A percentile compares a stretch with the other conserved stretches of the same genome.
These are phyloP conservation scores for Cystobasidium onofrii DNA, from an alignment of 768 basidiomycete genomes.

Conservation along the genomic window DNA sequence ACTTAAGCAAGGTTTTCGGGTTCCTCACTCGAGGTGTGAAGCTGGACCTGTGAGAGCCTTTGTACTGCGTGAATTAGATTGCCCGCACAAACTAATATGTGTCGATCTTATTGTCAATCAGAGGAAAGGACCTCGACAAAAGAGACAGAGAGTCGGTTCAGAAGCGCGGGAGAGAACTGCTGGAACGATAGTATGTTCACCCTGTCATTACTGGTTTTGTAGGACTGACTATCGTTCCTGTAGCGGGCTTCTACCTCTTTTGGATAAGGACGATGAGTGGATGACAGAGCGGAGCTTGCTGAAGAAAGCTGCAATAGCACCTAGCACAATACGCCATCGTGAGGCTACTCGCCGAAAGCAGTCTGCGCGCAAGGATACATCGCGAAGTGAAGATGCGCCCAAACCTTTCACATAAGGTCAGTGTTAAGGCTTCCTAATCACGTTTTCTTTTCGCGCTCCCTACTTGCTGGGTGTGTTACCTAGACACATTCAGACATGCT, in stretches of 20 bases:
- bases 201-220: background rate
- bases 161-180: background rate
- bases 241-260: background rate
- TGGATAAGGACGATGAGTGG: background rate
- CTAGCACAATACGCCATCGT: background rate
- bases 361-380: background rate
- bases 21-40: constrained; percentile 10
- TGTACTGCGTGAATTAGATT: too few species aligned
- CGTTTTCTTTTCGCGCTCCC: too few species aligned
- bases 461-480: too few species aligned
- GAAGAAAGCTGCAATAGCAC: background rate
- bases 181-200: background rate
- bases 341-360: background rate
- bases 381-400: background rate
- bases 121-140: background rate
- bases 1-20: background rate
- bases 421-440: too few species aligned
- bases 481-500: too few species aligned
- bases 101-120: background rate
- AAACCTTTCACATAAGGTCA: too few species aligned
- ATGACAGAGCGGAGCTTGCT: background rate
- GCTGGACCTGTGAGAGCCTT: constrained; percentile 18
- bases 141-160: background rate
- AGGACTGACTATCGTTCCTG: background rate
- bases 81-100: too few species aligned